A percentile compares a stretch with the other conserved stretches of the same genome.
These are phyloP conservation scores for Phytophthora nicotianae DNA, from an alignment of 352 stramenopile species.

Conservation along the genomic window DNA sequence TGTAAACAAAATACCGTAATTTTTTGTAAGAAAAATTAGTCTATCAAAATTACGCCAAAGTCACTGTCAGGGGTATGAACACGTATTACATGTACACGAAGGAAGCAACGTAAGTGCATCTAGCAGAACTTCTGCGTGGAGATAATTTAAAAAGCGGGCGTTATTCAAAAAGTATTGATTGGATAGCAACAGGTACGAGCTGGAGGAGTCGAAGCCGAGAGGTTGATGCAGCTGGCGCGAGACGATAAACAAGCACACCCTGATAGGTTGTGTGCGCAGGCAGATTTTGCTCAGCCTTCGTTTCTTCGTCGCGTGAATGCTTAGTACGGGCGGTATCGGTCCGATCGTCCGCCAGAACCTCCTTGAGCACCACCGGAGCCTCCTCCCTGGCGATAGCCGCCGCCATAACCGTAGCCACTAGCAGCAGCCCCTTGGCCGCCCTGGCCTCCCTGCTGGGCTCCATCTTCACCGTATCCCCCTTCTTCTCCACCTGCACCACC, in stretches of 20 bases:
- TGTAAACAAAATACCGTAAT: too few species aligned
- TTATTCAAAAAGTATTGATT: slow-evolving; percentile 1
- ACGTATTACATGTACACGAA: too few species aligned
- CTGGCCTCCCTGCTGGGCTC: slow-evolving; percentile 27
- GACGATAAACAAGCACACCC: not conserved
- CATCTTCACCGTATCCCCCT: slow-evolving; percentile 41
- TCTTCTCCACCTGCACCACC: slow-evolving; percentile 39
- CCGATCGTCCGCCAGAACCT: slow-evolving; percentile 67
- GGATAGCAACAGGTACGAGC: not conserved
- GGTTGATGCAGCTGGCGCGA: not conserved
- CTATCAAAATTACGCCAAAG: too few species aligned
- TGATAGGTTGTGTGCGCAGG: not conserved
- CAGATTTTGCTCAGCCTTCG: slow-evolving; percentile 9
- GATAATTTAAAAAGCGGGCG: not conserved
- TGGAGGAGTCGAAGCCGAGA: not conserved
- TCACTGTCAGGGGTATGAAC: too few species aligned
- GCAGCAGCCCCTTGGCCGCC: slow-evolving; percentile 34
- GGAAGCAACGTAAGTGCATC: too few species aligned
- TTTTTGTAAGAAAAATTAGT: not conserved
- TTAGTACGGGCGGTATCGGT: slow-evolving; percentile 89
- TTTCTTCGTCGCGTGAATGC: slow-evolving; percentile 22
- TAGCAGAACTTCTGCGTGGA: not conserved
- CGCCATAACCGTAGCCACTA: slow-evolving; percentile 39
- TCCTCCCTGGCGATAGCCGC: slow-evolving; percentile 68
- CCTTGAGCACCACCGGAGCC: slow-evolving; percentile 49